Conservation (phyloP, 208 protist species). For the Trypanosoma boissoni region DNA sequence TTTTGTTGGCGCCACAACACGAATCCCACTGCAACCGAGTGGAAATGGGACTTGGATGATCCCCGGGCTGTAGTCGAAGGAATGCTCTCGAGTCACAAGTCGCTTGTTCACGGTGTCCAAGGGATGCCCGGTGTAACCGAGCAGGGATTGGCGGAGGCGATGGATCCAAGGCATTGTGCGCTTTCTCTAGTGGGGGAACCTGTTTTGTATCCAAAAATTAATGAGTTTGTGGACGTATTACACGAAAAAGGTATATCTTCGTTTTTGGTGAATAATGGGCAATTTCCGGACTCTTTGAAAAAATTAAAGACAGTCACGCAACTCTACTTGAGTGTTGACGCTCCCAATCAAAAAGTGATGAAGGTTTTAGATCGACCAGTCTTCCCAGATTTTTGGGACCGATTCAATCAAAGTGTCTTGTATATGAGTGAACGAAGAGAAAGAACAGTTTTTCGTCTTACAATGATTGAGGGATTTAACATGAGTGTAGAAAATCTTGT, state of each 20-base stretch:
- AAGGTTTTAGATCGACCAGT: constrained; percentile 90
- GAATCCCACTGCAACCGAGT: constrained; percentile 90
- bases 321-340: constrained; percentile 94
- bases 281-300: constrained; percentile 84
- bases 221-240: constrained; percentile 81
- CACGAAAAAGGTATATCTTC: constrained; percentile 85
- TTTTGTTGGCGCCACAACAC: constrained; percentile 95
- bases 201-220: constrained; percentile 95
- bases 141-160: constrained; percentile 75
- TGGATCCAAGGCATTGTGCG: constrained; percentile 90
- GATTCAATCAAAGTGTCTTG: constrained; percentile 91
- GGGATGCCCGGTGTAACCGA: constrained; percentile 91
- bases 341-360: constrained; percentile 86
- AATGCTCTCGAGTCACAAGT: constrained; percentile 76
- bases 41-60: constrained; percentile 93
- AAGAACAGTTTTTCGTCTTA: constrained; percentile 96
- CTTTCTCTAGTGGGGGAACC: constrained; percentile 95
- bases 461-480: constrained; percentile 96
- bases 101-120: constrained; percentile 71
- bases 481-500: constrained; percentile 77
- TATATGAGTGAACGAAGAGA: constrained; percentile 83
- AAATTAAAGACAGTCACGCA: constrained; percentile 84
- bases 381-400: constrained; percentile 93
- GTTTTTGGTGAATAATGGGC: constrained; percentile 94
- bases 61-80: constrained; percentile 82